Evolutionary conservation across 768 basidiomycete species (phyloP).

Genomic region (Lactifluus hygrophoroides): DNA sequence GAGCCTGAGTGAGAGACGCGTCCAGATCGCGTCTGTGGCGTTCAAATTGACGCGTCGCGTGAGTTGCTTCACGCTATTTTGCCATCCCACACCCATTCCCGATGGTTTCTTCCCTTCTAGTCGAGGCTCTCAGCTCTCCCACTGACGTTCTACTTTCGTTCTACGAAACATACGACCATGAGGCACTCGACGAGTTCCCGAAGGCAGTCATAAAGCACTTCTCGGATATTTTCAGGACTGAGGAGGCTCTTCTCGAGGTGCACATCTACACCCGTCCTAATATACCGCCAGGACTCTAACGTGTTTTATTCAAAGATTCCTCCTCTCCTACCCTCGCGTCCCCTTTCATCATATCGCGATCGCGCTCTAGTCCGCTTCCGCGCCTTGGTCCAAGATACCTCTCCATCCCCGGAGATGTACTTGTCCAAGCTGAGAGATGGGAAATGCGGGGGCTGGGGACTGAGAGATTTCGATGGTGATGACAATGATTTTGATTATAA

Average conservation of each 20-base stretch:
- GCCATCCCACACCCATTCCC: not conserved
- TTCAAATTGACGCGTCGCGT: constrained; percentile 10
- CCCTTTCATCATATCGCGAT: constrained; percentile 41
- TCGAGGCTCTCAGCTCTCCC: constrained; percentile 18
- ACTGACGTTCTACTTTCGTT: constrained; percentile 12
- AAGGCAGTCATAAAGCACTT: constrained; percentile 27
- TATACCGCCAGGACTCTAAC: not conserved
- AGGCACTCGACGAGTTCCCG: constrained; percentile 23
- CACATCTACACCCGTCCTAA: not conserved
- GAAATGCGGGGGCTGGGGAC: constrained; percentile 69
- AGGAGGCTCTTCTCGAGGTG: constrained; percentile 24
- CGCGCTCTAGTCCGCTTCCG: constrained; percentile 63
- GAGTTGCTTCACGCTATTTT: not conserved
- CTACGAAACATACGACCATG: constrained; percentile 11
- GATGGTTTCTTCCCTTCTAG: constrained; percentile 19
- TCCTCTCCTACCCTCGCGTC: constrained; percentile 36
- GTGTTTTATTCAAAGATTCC: constrained; percentile 42
- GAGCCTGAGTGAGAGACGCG: not conserved
- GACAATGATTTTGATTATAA: constrained; percentile 35
- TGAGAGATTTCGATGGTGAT: constrained; percentile 30
- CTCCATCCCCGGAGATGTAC: constrained; percentile 65
- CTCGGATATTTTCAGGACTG: constrained; percentile 24
- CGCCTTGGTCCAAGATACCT: constrained; percentile 79
- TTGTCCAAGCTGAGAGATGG: constrained; percentile 38
- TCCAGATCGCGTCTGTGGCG: constrained; percentile 16